Conservation (phyloP, 352 stramenopile species). For the Nothophytophthora sp. region DNA sequence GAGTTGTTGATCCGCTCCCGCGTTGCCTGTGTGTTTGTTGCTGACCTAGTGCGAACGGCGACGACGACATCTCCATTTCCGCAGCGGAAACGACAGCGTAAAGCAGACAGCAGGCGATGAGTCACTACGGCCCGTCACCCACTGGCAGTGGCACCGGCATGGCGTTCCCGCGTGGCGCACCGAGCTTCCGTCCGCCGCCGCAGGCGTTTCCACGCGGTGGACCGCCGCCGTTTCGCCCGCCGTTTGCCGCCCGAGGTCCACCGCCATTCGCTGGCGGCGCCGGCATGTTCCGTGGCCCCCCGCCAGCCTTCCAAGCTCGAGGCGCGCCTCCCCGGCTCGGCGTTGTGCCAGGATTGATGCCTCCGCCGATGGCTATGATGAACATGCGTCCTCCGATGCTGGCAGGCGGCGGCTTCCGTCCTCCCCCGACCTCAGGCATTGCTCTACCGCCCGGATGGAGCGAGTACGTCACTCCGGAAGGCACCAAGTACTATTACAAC, state of each 20-base stretch:
- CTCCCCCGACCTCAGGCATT: slow-evolving; percentile 16
- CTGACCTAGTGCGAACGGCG: slow-evolving; percentile 5
- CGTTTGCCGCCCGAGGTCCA: slow-evolving; percentile 19
- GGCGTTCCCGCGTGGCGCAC: slow-evolving; percentile 22
- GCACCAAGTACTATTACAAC: slow-evolving; percentile 67
- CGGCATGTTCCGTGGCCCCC: slow-evolving; percentile 15
- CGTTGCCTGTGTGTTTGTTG: too few relatives aligned
- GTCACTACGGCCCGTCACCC: slow-evolving; percentile 34
- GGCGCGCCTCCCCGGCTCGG: slow-evolving; percentile 6
- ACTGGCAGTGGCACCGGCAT: slow-evolving; percentile 8
- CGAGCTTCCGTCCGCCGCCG: slow-evolving; percentile 21
- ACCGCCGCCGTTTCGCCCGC: slow-evolving; percentile 25
- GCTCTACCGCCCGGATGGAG: slow-evolving; percentile 58
- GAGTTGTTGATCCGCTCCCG: too few relatives aligned
- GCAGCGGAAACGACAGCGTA: too few relatives aligned
- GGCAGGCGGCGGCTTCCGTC: slow-evolving; percentile 11
- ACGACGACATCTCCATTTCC: slow-evolving; percentile 11
- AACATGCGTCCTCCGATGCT: slow-evolving; percentile 18
- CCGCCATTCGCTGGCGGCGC: slow-evolving; percentile 10
- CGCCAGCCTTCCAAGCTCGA: slow-evolving; percentile 17
- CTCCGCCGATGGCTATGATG: slow-evolving; percentile 16
- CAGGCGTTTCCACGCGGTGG: slow-evolving; percentile 21
- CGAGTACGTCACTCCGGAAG: slow-evolving; percentile 57
- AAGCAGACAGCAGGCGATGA: too few relatives aligned
- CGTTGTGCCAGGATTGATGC: slow-evolving; percentile 22